Conservation (phyloP, 1,284 basidiomycete species). For the Ganoderma lingzhi region DNA sequence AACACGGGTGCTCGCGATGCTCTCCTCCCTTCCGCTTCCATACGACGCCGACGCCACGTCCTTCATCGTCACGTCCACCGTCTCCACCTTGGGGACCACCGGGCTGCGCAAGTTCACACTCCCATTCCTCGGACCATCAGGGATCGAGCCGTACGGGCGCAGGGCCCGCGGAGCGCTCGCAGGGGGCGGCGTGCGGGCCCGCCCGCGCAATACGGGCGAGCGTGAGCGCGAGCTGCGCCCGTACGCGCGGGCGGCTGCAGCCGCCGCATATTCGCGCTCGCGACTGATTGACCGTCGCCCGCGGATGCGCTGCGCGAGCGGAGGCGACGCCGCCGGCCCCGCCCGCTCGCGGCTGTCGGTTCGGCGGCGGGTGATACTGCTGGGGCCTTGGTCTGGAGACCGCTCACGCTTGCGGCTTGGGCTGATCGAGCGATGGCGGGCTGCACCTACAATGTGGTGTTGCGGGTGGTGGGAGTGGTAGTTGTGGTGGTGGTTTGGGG, state of each 20-base stretch:
- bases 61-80: slow-evolving; percentile 23
- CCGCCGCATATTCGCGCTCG: slow-evolving; percentile 17
- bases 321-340: neutral
- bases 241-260: slow-evolving; percentile 11
- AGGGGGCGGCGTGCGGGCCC: slow-evolving; percentile 19
- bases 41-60: slow-evolving; percentile 13
- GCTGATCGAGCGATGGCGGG: slow-evolving; percentile 20
- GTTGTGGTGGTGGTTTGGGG: slow-evolving; percentile 4
- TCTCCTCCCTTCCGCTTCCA: slow-evolving; percentile 23
- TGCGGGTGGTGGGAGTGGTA: neutral
- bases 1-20: slow-evolving; percentile 28
- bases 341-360: slow-evolving; percentile 26
- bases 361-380: slow-evolving; percentile 17
- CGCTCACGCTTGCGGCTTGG: slow-evolving; percentile 21
- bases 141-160: slow-evolving; percentile 9
- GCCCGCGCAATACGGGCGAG: slow-evolving; percentile 22
- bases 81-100: slow-evolving; percentile 26
- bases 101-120: slow-evolving; percentile 8
- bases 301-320: slow-evolving; percentile 18
- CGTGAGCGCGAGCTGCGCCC: slow-evolving; percentile 27
- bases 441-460: slow-evolving; percentile 19
- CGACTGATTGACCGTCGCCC: slow-evolving; percentile 14
- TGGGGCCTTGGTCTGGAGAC: neutral
- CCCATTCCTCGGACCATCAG: slow-evolving; percentile 22
- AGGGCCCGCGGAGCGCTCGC: neutral